Base-by-base conservation (phyloP, 331 rosid genomes). In the Rosa hybrid region DNA sequence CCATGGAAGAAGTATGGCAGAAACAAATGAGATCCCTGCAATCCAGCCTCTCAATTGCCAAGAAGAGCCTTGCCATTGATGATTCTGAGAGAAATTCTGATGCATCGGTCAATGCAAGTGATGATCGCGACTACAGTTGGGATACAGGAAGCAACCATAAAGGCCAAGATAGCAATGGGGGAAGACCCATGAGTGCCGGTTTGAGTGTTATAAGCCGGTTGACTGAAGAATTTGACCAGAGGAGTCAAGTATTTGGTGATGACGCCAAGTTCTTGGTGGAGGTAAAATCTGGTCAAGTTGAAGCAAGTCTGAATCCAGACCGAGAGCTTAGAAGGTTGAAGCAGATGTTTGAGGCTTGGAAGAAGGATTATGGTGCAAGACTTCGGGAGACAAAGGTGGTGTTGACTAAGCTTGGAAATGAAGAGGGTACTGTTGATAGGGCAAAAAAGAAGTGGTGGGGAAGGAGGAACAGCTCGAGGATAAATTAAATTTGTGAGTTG, bases 1-100 rank as follows among this genome's bases (percentile, higher is more conserved):
- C 99, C 83, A 96, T 96, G 99, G 99, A 96, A 88, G 98, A 96
- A 90, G 98, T 96, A 67, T 96, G 99, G 99, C 99, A 96, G 87
- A 93, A 91, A 49, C 99, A 96, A 84, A 96, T 96, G 99, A 96
- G 99, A 83, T 96, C 99, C 83, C 85, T 96, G 42, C 98, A 96
- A 46, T 96, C 99, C 72, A 96, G 99, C 86, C 99, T 96, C 74
- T 96, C 99, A 54, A 96, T 96, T 83, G 99, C 99, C 39, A 96
- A 96, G 91, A 96, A 96, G 89, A 96, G 99, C 87, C 89, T 96
- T 59, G 96, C 97, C 11, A 81, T 93, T 82, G 99, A 96, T 78
- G 98, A 91, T 87, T 90, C 97, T 7, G 97, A 53, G 75, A 96
- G 99, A 86, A 91, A 87, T 73, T 96, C 98, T 70, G 99, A 96